Conservation (phyloP, 2,329 filamentous ascomycete species). For the Bipolaris sorokiniana region DNA sequence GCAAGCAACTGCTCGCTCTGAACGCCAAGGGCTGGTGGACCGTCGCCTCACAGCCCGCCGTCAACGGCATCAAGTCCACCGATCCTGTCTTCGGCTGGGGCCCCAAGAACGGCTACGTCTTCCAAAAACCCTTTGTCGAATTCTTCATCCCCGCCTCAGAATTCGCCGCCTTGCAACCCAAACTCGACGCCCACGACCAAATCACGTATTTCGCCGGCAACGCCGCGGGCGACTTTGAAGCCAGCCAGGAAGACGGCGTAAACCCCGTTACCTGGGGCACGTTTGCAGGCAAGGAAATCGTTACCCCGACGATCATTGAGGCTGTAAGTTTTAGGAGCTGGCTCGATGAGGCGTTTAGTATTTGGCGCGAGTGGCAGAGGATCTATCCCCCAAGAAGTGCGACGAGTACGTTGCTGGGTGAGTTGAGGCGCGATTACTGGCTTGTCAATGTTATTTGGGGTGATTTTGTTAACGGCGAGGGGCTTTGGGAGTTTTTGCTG, state of each 20-base stretch:
- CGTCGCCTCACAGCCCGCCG: conserved; percentile 90
- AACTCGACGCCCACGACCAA: conserved; percentile 69
- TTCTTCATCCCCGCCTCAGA: conserved; percentile 82
- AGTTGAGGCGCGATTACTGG: conserved; percentile 74
- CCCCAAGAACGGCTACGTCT: conserved; percentile 88
- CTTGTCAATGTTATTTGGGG: conserved; percentile 91
- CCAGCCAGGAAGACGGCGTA: conserved; percentile 69
- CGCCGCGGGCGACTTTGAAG: conserved; percentile 75
- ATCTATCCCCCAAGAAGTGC: conserved; percentile 79
- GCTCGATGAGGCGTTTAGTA: conserved; percentile 94
- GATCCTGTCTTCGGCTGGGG: conserved; percentile 92
- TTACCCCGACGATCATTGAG: conserved; percentile 96
- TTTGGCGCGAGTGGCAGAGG: conserved; percentile 92
- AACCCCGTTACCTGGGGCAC: conserved; percentile 98
- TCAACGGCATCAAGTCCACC: conserved; percentile 80
- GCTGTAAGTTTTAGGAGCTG: conserved; percentile 92
- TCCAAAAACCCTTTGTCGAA: conserved; percentile 98
- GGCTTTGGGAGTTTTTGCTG: conserved; percentile 71
- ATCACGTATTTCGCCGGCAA: conserved; percentile 91
- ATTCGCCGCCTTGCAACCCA: conserved; percentile 70
- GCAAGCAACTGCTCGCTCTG: conserved; percentile 72
- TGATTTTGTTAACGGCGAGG: conserved; percentile 72
- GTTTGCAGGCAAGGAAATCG: conserved; percentile 93
- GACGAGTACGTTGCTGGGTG: conserved; percentile 73
- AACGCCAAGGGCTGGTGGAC: conserved; percentile 94